Percentiles rank a stretch among this genome's conserved stretches.
phyloP scores from a whole-genome alignment of 192 early-diverging fungal species.

The Coemansia sp. region DNA sequence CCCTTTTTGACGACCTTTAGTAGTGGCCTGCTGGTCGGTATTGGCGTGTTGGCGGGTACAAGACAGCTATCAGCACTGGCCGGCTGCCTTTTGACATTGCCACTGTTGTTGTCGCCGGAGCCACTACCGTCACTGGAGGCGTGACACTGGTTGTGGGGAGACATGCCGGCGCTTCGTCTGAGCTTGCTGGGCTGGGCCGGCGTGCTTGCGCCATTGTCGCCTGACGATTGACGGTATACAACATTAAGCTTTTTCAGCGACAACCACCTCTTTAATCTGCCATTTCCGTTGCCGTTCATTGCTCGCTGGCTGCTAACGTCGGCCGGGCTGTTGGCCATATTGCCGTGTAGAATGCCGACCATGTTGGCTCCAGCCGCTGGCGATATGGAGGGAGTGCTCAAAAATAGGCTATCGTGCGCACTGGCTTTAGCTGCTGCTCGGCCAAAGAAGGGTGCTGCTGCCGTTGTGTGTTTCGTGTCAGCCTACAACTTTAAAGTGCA shows the following conservation, averaged over 20 bases:
- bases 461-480: neutral
- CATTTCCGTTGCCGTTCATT: neutral
- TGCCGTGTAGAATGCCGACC: neutral
- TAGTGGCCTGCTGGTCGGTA: neutral
- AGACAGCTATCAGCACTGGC: neutral
- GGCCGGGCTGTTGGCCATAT: neutral
- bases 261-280: conserved; percentile 44
- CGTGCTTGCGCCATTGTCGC: neutral
- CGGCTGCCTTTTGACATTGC: neutral
- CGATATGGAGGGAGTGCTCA: neutral
- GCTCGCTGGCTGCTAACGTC: neutral
- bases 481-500: neutral
- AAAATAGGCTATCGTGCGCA: neutral
- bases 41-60: neutral
- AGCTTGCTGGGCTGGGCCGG: conserved; percentile 1
- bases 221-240: neutral
- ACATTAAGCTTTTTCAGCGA: conserved; percentile 24
- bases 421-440: neutral
- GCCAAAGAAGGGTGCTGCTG: neutral
- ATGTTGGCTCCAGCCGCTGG: neutral
- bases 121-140: neutral
- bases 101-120: neutral
- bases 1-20: neutral
- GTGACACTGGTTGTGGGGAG: neutral
- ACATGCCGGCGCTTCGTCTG: neutral